Conservation (phyloP, 805 yeast genomes). For the Candida methanosorbosa region DNA sequence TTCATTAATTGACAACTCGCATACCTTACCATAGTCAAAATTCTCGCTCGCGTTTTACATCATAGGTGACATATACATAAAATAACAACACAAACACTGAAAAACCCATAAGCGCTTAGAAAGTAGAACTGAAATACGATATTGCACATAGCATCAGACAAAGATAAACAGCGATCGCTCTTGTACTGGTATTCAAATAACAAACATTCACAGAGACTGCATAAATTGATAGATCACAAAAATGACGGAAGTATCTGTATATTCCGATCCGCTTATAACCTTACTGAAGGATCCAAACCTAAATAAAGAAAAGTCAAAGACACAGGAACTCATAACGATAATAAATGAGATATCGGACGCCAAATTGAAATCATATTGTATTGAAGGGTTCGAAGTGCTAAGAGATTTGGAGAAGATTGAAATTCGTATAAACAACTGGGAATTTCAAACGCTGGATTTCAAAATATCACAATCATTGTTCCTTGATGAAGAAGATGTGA, state of each 20-base stretch:
- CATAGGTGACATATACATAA: no score
- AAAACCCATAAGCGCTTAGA: no score
- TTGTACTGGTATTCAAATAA: neutral
- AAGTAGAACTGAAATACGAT: no score
- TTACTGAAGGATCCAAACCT: slow-evolving; percentile 42
- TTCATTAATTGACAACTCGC: no score
- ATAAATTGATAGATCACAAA: neutral
- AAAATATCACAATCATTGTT: slow-evolving; percentile 26
- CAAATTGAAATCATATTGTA: slow-evolving; percentile 39
- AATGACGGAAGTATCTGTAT: slow-evolving; percentile 10
- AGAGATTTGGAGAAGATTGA: slow-evolving; percentile 43
- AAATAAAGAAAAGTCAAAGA: slow-evolving; percentile 29
- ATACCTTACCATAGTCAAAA: no score
- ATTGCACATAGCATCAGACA: no score
- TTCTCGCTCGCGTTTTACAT: no score
- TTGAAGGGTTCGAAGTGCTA: slow-evolving; percentile 34
- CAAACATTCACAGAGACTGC: no score
- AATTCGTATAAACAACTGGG: slow-evolving; percentile 42
- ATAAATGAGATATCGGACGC: slow-evolving; percentile 38
- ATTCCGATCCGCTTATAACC: slow-evolving; percentile 38
- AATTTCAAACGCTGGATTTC: slow-evolving; percentile 42
- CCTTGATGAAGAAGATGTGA: slow-evolving; percentile 11
- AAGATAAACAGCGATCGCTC: neutral
- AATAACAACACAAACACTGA: no score
- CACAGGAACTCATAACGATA: slow-evolving; percentile 29